Evolutionary conservation across 148 eudicot genomes (phyloP).

Genomic region (Camellia japonica): DNA sequence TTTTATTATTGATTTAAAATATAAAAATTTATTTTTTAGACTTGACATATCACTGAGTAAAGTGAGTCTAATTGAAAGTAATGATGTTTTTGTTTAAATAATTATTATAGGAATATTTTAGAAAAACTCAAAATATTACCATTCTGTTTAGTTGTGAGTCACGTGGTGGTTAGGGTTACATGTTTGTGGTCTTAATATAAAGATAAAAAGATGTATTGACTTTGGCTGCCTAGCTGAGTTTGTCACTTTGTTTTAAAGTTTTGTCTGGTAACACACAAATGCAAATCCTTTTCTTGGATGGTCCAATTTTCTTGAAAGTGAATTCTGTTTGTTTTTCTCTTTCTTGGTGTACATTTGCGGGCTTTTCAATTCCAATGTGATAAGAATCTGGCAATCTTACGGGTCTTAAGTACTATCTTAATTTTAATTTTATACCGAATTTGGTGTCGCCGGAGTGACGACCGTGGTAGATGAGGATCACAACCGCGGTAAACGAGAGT

Average conservation of each 20-base stretch:
- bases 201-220: not conserved
- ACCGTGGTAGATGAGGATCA: no score
- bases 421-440: no score
- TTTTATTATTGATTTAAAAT: no score
- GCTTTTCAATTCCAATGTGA: not conserved
- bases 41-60: no score
- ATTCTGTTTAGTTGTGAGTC: not conserved
- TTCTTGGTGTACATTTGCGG: not conserved
- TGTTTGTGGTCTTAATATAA: not conserved
- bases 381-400: not conserved
- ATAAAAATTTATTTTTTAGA: no score
- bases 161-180: not conserved
- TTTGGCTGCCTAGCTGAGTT: not conserved
- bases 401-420: not conserved
- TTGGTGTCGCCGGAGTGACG: no score
- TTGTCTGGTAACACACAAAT: slow-evolving; percentile 19
- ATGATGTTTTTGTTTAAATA: no score
- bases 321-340: not conserved
- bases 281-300: not conserved
- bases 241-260: slow-evolving; percentile 9
- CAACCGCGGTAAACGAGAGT: no score
- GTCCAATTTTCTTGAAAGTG: not conserved
- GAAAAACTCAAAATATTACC: no score
- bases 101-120: no score
- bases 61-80: no score